Conservation (phyloP, 257 asterid species). For the Jasminum sambac region DNA sequence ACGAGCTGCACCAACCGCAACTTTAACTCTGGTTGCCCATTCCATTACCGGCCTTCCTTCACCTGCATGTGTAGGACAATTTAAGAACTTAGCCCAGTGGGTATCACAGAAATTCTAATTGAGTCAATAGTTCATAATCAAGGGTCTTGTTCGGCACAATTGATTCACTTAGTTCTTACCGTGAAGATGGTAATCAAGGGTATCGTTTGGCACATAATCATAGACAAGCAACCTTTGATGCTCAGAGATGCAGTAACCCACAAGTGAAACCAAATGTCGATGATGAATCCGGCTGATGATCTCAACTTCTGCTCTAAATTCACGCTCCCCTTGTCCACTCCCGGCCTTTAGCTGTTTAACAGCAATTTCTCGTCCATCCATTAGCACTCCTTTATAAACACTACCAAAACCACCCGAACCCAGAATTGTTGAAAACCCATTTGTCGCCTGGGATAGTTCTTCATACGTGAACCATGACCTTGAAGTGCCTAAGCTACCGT, state of each 20-base stretch:
- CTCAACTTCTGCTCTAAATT: slow-evolving; percentile 89
- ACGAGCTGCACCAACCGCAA: slow-evolving; percentile 90
- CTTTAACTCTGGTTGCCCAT: slow-evolving; percentile 85
- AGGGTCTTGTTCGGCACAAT: background rate
- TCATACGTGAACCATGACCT: slow-evolving; percentile 74
- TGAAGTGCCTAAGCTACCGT: slow-evolving; percentile 61
- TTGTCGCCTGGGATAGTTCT: slow-evolving; percentile 67
- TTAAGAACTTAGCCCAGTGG: background rate
- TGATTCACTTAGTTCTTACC: slow-evolving; percentile 41
- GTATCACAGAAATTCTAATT: background rate
- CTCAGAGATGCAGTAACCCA: slow-evolving; percentile 83
- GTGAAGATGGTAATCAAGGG: slow-evolving; percentile 79
- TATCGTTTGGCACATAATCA: slow-evolving; percentile 79
- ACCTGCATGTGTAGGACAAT: slow-evolving; percentile 33
- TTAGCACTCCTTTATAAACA: slow-evolving; percentile 76
- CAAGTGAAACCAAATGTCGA: slow-evolving; percentile 86
- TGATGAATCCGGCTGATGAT: slow-evolving; percentile 90
- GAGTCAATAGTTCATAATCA: background rate
- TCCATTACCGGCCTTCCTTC: slow-evolving; percentile 52
- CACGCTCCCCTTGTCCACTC: slow-evolving; percentile 94
- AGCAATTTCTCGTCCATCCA: slow-evolving; percentile 79
- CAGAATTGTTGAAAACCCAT: slow-evolving; percentile 54
- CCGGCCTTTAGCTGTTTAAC: slow-evolving; percentile 87
- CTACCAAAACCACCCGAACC: slow-evolving; percentile 95
- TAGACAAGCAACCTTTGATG: slow-evolving; percentile 78